Percentiles rank a stretch among this genome's conserved stretches.
Evolutionary conservation across 176 grass and related monocot species (phyloP).

Genomic region (Areca catechu): DNA sequence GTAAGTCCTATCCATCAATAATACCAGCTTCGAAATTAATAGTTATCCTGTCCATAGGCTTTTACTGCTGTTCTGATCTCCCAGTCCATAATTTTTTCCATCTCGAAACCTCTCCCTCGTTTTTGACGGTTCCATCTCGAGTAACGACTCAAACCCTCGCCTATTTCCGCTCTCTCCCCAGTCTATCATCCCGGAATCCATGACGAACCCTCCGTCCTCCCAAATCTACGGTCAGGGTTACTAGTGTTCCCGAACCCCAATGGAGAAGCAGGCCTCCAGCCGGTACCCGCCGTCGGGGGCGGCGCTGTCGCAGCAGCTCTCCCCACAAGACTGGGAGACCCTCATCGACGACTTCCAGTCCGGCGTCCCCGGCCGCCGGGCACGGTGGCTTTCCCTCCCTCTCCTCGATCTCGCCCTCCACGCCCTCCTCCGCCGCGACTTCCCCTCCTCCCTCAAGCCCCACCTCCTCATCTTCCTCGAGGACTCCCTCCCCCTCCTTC

Average conservation of each 20-base stretch:
- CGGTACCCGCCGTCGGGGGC: background rate
- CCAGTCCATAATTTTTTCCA: too few relatives aligned
- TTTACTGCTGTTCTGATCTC: too few relatives aligned
- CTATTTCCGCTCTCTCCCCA: too few relatives aligned
- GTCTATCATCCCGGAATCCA: too few relatives aligned
- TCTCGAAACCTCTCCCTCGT: too few relatives aligned
- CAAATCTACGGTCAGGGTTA: background rate
- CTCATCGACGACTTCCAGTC: conserved; percentile 54
- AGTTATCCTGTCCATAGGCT: too few relatives aligned
- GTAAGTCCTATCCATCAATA: too few relatives aligned
- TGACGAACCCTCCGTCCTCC: background rate
- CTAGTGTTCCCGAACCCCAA: background rate
- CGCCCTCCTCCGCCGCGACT: conserved; percentile 75
- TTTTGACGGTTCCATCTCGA: too few relatives aligned
- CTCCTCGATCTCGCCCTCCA: conserved; percentile 62
- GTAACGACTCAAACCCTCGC: too few relatives aligned
- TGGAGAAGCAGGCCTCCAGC: conserved; percentile 10
- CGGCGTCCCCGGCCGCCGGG: conserved; percentile 23
- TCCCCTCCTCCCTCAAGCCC: too few relatives aligned
- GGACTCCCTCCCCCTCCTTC: conserved; percentile 21
- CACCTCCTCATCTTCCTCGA: conserved; percentile 2
- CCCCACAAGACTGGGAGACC: conserved; percentile 56
- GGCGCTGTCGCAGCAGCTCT: conserved; percentile 22
- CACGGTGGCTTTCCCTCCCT: conserved; percentile 54
- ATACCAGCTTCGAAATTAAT: too few relatives aligned